Conservation (phyloP, 257 asterid species). For the Plectranthus barbatus region DNA sequence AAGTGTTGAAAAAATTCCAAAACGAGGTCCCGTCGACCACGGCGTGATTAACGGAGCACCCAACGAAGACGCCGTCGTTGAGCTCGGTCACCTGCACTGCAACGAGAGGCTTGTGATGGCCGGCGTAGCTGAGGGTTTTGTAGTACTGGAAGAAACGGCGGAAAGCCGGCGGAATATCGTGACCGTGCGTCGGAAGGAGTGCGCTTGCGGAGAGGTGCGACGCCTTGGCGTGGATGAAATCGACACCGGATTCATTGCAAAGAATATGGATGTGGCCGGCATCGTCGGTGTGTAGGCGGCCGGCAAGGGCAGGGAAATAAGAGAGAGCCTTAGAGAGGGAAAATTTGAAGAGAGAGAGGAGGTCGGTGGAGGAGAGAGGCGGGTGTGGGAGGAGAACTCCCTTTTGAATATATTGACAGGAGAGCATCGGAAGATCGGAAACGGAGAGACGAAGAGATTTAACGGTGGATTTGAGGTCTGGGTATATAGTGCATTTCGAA, state of each 20-base stretch:
- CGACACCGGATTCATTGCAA: conserved; percentile 65
- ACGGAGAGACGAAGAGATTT: no score
- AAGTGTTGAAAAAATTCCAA: conserved; percentile 88
- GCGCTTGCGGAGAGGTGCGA: conserved; percentile 26
- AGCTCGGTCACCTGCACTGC: conserved; percentile 83
- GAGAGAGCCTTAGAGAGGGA: no score
- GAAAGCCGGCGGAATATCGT: conserved; percentile 49
- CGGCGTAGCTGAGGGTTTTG: conserved; percentile 65
- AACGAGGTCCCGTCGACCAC: conserved; percentile 94
- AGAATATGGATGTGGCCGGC: conserved; percentile 56
- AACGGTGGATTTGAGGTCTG: no score
- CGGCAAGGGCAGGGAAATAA: no score
- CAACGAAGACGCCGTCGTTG: conserved; percentile 49
- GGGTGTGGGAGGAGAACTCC: no score
- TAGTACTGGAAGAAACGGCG: conserved; percentile 67
- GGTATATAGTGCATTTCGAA: no score
- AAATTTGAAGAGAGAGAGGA: no score
- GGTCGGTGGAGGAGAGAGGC: no score
- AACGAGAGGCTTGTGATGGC: conserved; percentile 54
- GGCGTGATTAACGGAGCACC: conserved; percentile 85
- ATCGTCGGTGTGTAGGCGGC: no score
- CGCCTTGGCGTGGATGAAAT: conserved; percentile 64
- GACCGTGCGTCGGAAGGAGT: conserved; percentile 24
- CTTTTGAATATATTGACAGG: no score
- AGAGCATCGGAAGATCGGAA: no score